Evolutionary conservation across 2,329 filamentous ascomycete species (phyloP).

Genomic region (Claviceps fusiformis): DNA sequence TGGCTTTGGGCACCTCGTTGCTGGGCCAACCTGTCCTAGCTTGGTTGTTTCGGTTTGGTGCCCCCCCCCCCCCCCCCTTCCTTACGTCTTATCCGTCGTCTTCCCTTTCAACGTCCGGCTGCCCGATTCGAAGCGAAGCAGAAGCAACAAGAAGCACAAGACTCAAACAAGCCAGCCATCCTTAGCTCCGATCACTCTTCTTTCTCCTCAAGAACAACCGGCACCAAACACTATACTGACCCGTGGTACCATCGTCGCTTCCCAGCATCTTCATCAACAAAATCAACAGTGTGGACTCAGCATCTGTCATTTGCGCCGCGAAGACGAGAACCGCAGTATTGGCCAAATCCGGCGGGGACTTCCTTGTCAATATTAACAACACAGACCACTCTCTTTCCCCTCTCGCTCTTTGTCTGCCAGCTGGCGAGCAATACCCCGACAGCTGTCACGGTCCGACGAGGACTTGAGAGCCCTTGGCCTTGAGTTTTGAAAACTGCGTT

Average conservation of each 20-base stretch:
- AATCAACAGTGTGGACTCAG: neutral
- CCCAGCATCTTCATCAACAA: neutral
- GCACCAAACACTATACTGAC: neutral
- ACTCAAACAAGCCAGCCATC: neutral
- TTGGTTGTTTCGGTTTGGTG: constrained; percentile 9
- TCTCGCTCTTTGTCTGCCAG: neutral
- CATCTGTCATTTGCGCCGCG: neutral
- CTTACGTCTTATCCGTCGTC: no score
- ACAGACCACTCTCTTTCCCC: neutral
- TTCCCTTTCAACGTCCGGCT: constrained; percentile 3
- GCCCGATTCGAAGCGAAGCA: neutral
- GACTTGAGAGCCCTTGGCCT: neutral
- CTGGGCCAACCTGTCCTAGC: constrained; percentile 22
- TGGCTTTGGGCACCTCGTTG: constrained; percentile 12
- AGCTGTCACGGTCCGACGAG: neutral
- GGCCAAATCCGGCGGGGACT: neutral
- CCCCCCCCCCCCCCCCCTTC: neutral
- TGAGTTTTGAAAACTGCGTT: neutral
- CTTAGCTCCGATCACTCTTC: neutral
- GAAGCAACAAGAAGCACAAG: constrained; percentile 1
- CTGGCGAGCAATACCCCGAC: neutral
- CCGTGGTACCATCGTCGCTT: neutral
- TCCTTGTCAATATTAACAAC: neutral
- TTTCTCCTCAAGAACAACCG: neutral
- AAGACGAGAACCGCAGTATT: neutral